Evolutionary conservation across 164 flowering plant genomes (phyloP).

Genomic region (Tetracentron sinense): DNA sequence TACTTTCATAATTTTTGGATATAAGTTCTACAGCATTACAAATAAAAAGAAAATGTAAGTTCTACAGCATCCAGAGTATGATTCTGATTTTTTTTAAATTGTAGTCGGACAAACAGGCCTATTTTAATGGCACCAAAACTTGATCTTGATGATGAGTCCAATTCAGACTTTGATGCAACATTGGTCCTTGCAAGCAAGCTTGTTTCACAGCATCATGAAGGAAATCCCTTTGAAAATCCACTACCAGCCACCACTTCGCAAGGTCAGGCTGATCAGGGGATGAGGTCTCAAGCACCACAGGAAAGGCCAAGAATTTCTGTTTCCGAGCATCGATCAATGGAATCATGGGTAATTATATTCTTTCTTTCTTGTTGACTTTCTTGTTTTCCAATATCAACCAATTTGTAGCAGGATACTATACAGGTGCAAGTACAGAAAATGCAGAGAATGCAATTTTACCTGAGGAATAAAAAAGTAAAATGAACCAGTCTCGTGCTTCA

Average conservation of each 20-base stretch:
- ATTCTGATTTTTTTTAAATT: too few relatives aligned
- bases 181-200: constrained; percentile 96
- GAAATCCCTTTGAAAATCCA: constrained; percentile 41
- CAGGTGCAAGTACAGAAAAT: too few relatives aligned
- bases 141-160: constrained; percentile 67
- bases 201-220: constrained; percentile 64
- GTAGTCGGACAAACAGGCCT: constrained; percentile 54
- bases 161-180: constrained; percentile 75
- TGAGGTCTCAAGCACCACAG: constrained; percentile 35
- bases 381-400: too few relatives aligned
- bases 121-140: constrained; percentile 91
- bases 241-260: constrained; percentile 25
- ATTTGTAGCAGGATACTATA: too few relatives aligned
- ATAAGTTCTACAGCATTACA: too few relatives aligned
- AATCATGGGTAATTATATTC: too few relatives aligned
- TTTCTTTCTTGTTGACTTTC: too few relatives aligned
- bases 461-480: constrained; percentile 74
- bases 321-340: constrained; percentile 69
- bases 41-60: too few relatives aligned
- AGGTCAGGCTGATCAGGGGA: constrained; percentile 31
- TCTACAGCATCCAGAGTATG: too few relatives aligned
- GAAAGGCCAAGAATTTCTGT: constrained; percentile 35
- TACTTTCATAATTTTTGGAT: too few relatives aligned
- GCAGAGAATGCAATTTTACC: constrained; percentile 34
- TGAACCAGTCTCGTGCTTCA: constrained; percentile 49